These are phyloP conservation scores for Pyricularia grisea DNA, from an alignment of 2,329 filamentous ascomycete species.

Conservation along the genomic window DNA sequence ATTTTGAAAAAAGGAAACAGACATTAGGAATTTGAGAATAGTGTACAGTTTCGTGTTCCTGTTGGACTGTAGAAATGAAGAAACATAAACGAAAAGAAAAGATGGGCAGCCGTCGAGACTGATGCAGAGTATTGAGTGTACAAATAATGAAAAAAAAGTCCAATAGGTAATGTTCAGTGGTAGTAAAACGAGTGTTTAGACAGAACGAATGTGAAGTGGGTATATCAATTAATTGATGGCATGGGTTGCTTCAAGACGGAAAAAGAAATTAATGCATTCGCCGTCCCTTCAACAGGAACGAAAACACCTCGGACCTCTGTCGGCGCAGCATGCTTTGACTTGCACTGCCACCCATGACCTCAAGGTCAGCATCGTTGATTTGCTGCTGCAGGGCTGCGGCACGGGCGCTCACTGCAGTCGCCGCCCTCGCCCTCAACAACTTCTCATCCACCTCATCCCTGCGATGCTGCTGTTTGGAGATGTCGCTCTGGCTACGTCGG, in stretches of 20 bases:
- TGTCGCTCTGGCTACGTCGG: neutral
- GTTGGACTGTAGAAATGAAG: neutral
- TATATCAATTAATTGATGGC: neutral
- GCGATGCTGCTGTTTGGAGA: neutral
- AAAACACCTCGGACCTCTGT: neutral
- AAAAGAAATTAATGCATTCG: neutral
- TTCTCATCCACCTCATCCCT: neutral
- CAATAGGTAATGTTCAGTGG: neutral
- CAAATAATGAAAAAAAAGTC: neutral
- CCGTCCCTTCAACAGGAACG: neutral
- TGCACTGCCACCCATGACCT: neutral
- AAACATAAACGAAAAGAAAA: neutral
- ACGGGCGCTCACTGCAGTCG: neutral
- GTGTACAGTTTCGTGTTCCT: neutral
- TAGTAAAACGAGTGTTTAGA: neutral
- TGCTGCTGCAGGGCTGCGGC: neutral
- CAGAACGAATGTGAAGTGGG: neutral
- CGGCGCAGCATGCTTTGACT: neutral
- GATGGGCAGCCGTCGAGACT: neutral
- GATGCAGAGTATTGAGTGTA: neutral
- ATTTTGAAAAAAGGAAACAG: neutral
- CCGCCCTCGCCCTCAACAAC: neutral
- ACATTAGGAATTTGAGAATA: neutral
- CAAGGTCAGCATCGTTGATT: neutral
- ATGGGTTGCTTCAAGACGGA: neutral